Conservation (phyloP, 176 grass and related monocot species). For the Pharus latifolius region DNA sequence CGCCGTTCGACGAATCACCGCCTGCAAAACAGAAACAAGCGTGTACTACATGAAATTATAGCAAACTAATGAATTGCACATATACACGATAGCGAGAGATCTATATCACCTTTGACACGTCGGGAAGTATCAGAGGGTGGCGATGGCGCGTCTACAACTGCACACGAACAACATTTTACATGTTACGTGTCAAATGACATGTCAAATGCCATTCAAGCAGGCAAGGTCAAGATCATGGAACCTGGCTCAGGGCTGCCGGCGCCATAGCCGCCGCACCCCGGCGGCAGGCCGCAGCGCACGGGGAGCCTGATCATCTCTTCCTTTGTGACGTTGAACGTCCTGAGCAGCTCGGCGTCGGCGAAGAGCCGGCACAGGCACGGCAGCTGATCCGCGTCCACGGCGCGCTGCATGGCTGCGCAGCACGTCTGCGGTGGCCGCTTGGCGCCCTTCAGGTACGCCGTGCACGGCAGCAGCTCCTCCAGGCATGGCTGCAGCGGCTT, state of each 20-base stretch:
- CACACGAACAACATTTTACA: not conserved
- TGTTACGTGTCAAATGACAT: too few relatives aligned
- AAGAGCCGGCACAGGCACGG: slow-evolving; percentile 34
- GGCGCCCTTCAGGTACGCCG: slow-evolving; percentile 22
- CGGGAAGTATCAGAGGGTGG: not conserved
- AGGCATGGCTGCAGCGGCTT: slow-evolving; percentile 19
- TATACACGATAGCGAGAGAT: too few relatives aligned
- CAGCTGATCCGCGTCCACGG: slow-evolving; percentile 16
- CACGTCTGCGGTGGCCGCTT: slow-evolving; percentile 17
- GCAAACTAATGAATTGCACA: too few relatives aligned
- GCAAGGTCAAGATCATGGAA: too few relatives aligned
- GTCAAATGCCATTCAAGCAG: not conserved
- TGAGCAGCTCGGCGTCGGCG: slow-evolving; percentile 33
- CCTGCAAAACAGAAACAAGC: too few relatives aligned
- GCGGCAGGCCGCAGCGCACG: slow-evolving; percentile 15
- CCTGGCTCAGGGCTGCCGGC: slow-evolving; percentile 5
- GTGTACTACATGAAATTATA: too few relatives aligned
- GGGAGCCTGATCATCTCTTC: slow-evolving; percentile 32
- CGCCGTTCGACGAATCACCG: not conserved
- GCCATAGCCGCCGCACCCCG: slow-evolving; percentile 17
- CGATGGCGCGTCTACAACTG: slow-evolving; percentile 31
- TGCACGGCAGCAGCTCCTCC: slow-evolving; percentile 31
- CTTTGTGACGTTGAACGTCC: slow-evolving; percentile 35
- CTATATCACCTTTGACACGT: too few relatives aligned
- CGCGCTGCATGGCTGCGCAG: slow-evolving; percentile 29